phyloP scores from a whole-genome alignment of 768 basidiomycete species.

The Infundibulicybe gibba region DNA sequence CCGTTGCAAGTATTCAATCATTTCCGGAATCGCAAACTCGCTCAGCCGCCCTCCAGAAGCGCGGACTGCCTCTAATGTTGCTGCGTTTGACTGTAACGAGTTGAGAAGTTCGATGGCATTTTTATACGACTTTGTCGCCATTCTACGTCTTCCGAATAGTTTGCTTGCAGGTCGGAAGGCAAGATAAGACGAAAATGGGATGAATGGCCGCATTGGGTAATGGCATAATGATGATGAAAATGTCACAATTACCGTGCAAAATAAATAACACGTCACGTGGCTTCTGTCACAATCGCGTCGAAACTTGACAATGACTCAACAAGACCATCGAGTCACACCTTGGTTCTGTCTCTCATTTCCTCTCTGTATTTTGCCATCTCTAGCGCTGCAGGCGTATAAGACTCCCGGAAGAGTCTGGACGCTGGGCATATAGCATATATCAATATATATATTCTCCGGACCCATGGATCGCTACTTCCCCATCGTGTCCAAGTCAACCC shows the following conservation, averaged over 20 bases:
- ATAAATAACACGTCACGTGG: too few species aligned
- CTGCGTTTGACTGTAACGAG: slow-evolving; percentile 88
- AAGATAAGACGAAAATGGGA: slow-evolving; percentile 11
- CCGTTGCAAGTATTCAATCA: slow-evolving; percentile 82
- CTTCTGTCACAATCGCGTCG: too few species aligned
- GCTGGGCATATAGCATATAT: neutral
- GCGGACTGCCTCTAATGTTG: slow-evolving; percentile 81
- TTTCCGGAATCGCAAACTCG: slow-evolving; percentile 77
- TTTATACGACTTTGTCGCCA: slow-evolving; percentile 66
- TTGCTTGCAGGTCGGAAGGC: slow-evolving; percentile 4
- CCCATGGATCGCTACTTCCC: slow-evolving; percentile 21
- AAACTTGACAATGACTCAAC: too few species aligned
- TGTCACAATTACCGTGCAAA: too few species aligned
- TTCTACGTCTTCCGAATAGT: slow-evolving; percentile 21
- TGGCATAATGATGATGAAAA: neutral
- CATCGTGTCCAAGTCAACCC: slow-evolving; percentile 8
- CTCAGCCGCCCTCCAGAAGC: slow-evolving; percentile 62
- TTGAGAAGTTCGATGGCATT: slow-evolving; percentile 76
- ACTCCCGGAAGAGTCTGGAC: neutral
- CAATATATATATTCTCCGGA: neutral
- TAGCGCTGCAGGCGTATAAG: neutral
- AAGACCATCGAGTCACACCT: too few species aligned
- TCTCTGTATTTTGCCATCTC: neutral
- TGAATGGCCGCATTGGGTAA: slow-evolving; percentile 5
- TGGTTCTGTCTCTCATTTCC: neutral